phyloP scores from a whole-genome alignment of 768 basidiomycete genomes.

The Kwoniella dendrophila region DNA sequence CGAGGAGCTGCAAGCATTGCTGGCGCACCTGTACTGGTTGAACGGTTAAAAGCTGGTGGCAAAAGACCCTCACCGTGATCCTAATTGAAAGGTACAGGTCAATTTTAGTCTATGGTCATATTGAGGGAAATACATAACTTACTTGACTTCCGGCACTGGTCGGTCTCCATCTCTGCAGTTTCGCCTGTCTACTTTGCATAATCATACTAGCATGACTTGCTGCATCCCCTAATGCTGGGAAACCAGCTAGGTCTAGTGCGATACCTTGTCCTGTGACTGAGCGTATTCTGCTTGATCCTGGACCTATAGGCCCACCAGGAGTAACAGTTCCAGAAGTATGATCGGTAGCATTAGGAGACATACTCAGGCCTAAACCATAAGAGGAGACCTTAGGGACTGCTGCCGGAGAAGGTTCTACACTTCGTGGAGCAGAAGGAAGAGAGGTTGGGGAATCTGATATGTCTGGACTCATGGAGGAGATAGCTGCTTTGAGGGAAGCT shows the following conservation, averaged over 20 bases:
- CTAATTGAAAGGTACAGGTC: neutral
- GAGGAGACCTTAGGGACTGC: slow-evolving; percentile 11
- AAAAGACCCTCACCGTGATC: slow-evolving; percentile 18
- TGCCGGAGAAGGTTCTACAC: neutral
- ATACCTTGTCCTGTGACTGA: slow-evolving; percentile 23
- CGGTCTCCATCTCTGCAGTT: slow-evolving; percentile 57
- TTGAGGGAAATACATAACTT: slow-evolving; percentile 1
- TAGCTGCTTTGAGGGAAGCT: slow-evolving; percentile 24
- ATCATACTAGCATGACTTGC: slow-evolving; percentile 56
- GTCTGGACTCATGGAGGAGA: slow-evolving; percentile 11
- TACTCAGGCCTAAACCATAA: slow-evolving; percentile 36
- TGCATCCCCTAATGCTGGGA: slow-evolving; percentile 40
- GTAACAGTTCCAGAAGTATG: slow-evolving; percentile 21
- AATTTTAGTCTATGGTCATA: neutral
- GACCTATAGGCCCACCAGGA: slow-evolving; percentile 10
- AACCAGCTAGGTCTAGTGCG: slow-evolving; percentile 46
- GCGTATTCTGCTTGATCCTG: slow-evolving; percentile 8
- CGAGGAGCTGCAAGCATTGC: slow-evolving; percentile 42
- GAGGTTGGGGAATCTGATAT: slow-evolving; percentile 27
- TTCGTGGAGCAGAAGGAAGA: slow-evolving; percentile 10
- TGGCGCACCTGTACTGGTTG: slow-evolving; percentile 42
- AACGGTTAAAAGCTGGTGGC: slow-evolving; percentile 45
- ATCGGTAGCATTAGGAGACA: slow-evolving; percentile 22
- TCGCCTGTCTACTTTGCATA: slow-evolving; percentile 57
- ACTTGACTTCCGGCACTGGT: slow-evolving; percentile 34